Evolutionary conservation across 73 alveolate species (phyloP).

Genomic region (Symbiodinium pilosum): DNA sequence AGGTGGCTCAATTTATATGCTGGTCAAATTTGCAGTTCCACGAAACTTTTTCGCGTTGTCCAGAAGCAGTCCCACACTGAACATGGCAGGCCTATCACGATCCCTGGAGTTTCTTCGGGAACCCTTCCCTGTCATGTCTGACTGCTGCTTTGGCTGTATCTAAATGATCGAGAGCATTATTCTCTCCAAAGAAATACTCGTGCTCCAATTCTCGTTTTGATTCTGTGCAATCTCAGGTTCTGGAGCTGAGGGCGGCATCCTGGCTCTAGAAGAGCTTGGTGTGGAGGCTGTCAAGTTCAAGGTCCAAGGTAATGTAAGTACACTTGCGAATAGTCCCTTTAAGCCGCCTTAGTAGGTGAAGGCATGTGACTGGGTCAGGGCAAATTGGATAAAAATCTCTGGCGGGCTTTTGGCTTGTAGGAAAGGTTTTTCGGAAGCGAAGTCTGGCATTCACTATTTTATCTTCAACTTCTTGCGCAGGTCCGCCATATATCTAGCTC

Average conservation of each 20-base stretch:
- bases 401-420: too few relatives aligned
- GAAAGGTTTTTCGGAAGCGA: too few relatives aligned
- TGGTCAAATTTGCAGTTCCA: background rate
- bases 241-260: background rate
- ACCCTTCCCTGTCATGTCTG: background rate
- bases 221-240: background rate
- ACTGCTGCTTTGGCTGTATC: background rate
- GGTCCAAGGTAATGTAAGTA: too few relatives aligned
- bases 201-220: too few relatives aligned
- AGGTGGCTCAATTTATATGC: background rate
- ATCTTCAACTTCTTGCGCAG: background rate
- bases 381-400: too few relatives aligned
- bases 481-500: background rate
- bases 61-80: background rate
- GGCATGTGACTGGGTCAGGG: too few relatives aligned
- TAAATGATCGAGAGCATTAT: background rate
- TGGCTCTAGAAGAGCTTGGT: background rate
- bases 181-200: background rate
- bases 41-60: background rate
- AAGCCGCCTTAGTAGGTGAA: too few relatives aligned
- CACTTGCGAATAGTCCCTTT: too few relatives aligned
- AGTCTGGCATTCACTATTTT: too few relatives aligned
- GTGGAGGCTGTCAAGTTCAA: background rate
- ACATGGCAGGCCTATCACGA: too few relatives aligned
- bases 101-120: background rate